Conservation (phyloP, 179 eudicot species). For the Dionaea muscipula region DNA sequence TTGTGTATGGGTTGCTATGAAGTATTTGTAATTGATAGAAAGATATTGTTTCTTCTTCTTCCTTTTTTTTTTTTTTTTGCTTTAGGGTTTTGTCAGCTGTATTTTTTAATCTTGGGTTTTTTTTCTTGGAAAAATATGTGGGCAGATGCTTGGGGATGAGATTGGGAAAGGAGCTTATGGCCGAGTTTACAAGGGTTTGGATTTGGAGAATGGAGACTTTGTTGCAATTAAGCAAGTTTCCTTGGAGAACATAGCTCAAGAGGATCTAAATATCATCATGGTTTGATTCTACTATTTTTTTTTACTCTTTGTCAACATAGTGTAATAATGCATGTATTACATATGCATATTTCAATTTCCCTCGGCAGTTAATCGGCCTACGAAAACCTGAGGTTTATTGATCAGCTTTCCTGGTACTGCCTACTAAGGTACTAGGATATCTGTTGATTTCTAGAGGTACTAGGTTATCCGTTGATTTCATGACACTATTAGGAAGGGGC, state of each 20-base stretch:
- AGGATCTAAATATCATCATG: constrained; percentile 91
- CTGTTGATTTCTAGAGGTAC: too few species aligned
- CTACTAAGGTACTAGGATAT: too few species aligned
- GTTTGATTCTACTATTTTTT: constrained; percentile 24
- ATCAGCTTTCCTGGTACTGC: too few species aligned
- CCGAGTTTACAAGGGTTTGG: constrained; percentile 97
- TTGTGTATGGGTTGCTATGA: not conserved
- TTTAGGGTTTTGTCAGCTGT: not conserved
- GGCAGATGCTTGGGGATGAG: constrained; percentile 96
- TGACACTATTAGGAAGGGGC: too few species aligned
- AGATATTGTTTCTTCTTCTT: not conserved
- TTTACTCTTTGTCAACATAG: not conserved
- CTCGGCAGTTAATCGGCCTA: too few species aligned
- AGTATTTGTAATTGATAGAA: too few species aligned
- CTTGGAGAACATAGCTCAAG: constrained; percentile 90
- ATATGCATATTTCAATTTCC: too few species aligned
- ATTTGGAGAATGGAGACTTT: constrained; percentile 97
- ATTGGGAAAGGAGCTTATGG: constrained; percentile 99
- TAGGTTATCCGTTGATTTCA: too few species aligned
- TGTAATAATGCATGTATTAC: not conserved
- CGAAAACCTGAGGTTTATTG: too few species aligned
- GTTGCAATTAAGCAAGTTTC: constrained; percentile 98
- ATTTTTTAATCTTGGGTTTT: not conserved
- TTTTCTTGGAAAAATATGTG: not conserved
- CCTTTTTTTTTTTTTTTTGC: not conserved